These are phyloP conservation scores for Diaporthe citriasiana DNA, from an alignment of 2,329 filamentous ascomycete species.

Conservation along the genomic window DNA sequence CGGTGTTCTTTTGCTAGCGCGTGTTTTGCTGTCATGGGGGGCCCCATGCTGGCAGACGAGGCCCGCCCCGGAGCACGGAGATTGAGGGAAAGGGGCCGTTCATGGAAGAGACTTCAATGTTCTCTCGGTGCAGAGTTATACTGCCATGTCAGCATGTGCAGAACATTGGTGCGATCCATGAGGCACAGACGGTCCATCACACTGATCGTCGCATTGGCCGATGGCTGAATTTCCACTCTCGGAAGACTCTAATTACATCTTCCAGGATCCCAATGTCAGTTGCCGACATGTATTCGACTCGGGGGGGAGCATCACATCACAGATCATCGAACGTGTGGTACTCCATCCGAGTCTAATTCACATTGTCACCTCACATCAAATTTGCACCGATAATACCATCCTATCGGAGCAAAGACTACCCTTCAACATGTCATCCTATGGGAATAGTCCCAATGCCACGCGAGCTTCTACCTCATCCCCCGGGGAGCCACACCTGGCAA, in stretches of 20 bases:
- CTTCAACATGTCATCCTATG: conserved; percentile 7
- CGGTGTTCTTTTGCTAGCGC: conserved; percentile 1
- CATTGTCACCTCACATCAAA: conserved; percentile 8
- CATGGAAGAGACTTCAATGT: background rate
- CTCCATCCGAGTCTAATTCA: conserved; percentile 8
- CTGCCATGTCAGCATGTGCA: conserved; percentile 29
- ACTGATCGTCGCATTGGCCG: conserved; percentile 8
- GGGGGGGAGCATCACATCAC: background rate
- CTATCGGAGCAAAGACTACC: conserved; percentile 21
- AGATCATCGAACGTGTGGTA: conserved; percentile 11
- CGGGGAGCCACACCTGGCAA: background rate
- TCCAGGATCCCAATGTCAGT: conserved; percentile 17
- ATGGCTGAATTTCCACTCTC: conserved; percentile 1
- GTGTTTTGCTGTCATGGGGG: conserved; percentile 8
- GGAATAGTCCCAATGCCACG: conserved; percentile 3
- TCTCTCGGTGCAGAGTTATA: background rate
- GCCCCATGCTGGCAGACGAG: background rate
- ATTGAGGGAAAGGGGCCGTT: conserved; percentile 10
- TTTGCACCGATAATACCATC: background rate
- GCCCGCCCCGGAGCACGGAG: conserved; percentile 25
- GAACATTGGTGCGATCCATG: background rate
- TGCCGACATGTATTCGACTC: background rate
- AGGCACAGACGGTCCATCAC: background rate
- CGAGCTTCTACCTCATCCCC: background rate
- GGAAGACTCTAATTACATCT: conserved; percentile 17